Percentiles rank a stretch among this genome's conserved stretches.
These are phyloP conservation scores for Lentinula aciculospora DNA, from an alignment of 768 basidiomycete genomes.

Conservation along the genomic window DNA sequence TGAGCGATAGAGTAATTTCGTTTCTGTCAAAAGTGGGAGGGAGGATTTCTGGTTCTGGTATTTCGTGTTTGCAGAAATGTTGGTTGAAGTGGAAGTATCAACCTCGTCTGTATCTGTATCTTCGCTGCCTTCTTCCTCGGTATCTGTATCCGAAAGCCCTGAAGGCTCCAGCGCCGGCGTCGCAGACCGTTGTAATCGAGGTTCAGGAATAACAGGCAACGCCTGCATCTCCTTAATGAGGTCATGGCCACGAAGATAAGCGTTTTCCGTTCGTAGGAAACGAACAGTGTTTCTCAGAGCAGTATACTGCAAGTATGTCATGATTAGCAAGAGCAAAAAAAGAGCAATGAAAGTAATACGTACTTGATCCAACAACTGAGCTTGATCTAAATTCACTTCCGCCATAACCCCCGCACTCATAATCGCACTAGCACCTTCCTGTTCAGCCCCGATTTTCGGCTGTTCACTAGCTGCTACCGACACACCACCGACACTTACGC, in stretches of 20 bases:
- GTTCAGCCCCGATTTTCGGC: background rate
- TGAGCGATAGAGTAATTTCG: constrained; percentile 83
- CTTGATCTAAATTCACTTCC: constrained; percentile 83
- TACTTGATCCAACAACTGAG: constrained; percentile 86
- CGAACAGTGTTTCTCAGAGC: constrained; percentile 87
- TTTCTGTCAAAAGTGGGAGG: constrained; percentile 71
- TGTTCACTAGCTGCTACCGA: too few relatives aligned
- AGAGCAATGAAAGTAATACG: constrained; percentile 9
- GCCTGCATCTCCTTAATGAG: constrained; percentile 77
- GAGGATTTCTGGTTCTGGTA: constrained; percentile 34
- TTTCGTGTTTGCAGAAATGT: constrained; percentile 44
- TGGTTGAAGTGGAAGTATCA: background rate
- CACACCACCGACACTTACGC: background rate
- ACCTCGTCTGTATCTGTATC: background rate
- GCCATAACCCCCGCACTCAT: constrained; percentile 31
- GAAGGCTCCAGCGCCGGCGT: constrained; percentile 70
- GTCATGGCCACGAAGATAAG: constrained; percentile 90
- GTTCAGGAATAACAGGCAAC: constrained; percentile 59
- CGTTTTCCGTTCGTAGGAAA: constrained; percentile 91
- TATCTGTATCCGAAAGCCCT: constrained; percentile 58
- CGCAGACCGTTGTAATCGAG: constrained; percentile 30
- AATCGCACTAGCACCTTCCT: background rate
- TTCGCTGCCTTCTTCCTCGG: background rate
- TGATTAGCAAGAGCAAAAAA: constrained; percentile 7
- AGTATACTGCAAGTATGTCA: constrained; percentile 66